A percentile compares a stretch with the other conserved stretches of the same genome.
phyloP scores from a whole-genome alignment of 805 yeast genomes.

The Candida wancherniae region DNA sequence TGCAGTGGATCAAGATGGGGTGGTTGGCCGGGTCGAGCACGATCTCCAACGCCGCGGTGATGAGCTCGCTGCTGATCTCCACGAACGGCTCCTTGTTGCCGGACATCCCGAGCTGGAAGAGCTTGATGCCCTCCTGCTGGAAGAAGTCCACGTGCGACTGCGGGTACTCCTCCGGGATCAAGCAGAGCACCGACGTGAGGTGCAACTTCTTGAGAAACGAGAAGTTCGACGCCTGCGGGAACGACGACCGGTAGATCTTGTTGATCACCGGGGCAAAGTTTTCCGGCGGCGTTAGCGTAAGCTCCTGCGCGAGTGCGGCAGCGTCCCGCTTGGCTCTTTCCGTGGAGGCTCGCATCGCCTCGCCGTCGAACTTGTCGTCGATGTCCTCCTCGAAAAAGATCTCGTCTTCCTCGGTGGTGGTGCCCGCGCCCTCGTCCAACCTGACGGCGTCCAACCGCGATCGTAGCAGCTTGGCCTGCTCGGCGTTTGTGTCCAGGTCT shows the following conservation, averaged over 20 bases:
- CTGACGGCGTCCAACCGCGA: constrained; percentile 25
- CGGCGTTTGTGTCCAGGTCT: constrained; percentile 4
- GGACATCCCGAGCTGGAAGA: constrained; percentile 87
- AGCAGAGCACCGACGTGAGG: constrained; percentile 71
- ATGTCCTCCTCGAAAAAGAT: constrained; percentile 35
- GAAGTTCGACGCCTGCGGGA: constrained; percentile 84
- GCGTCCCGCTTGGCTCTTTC: not conserved
- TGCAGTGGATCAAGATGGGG: constrained; percentile 90
- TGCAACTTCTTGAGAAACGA: constrained; percentile 56
- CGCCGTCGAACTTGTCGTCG: constrained; percentile 36
- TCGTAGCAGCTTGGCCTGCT: constrained; percentile 23
- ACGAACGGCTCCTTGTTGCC: constrained; percentile 96
- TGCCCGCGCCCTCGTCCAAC: constrained; percentile 21
- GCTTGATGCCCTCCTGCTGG: constrained; percentile 52
- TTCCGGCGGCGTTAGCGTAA: constrained; percentile 66
- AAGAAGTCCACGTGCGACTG: constrained; percentile 65
- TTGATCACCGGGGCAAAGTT: constrained; percentile 80
- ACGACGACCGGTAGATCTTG: constrained; percentile 78
- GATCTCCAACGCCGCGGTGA: constrained; percentile 76
- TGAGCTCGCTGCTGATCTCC: constrained; percentile 57
- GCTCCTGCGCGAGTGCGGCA: constrained; percentile 1
- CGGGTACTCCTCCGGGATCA: constrained; percentile 92
- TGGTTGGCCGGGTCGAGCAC: constrained; percentile 83
- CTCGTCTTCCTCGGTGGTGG: constrained; percentile 27
- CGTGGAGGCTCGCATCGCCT: constrained; percentile 7